Evolutionary conservation across 768 basidiomycete genomes (phyloP).

Genomic region (Russula earlei): DNA sequence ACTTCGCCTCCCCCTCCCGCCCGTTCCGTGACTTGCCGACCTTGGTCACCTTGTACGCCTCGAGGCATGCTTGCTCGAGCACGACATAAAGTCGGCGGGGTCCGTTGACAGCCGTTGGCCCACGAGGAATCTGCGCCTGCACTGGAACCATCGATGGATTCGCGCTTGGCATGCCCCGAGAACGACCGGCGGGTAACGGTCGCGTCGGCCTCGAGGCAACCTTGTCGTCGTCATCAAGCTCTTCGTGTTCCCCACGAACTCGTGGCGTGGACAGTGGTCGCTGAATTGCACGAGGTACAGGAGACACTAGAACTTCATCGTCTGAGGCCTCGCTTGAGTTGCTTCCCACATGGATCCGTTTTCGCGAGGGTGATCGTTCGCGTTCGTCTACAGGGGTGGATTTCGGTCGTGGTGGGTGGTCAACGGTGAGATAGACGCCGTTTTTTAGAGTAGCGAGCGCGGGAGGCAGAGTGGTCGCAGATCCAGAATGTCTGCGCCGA

Average conservation of each 20-base stretch:
- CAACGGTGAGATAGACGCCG: constrained; percentile 25
- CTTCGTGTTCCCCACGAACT: neutral
- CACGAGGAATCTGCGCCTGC: constrained; percentile 64
- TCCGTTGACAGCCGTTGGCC: constrained; percentile 36
- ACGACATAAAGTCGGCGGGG: constrained; percentile 80
- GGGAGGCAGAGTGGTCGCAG: constrained; percentile 30
- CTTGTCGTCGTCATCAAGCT: constrained; percentile 42
- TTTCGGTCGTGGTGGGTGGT: constrained; percentile 60
- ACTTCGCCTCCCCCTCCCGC: constrained; percentile 76
- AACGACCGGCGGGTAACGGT: constrained; percentile 31
- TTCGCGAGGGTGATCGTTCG: constrained; percentile 37
- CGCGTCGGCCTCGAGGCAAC: constrained; percentile 30
- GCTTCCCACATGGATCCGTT: constrained; percentile 23
- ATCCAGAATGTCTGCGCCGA: constrained; percentile 58
- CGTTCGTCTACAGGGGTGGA: constrained; percentile 61
- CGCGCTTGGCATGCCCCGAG: constrained; percentile 30
- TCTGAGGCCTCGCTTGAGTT: constrained; percentile 24
- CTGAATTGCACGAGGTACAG: neutral
- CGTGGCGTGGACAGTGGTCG: neutral
- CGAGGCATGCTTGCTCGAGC: constrained; percentile 89
- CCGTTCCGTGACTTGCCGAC: constrained; percentile 42
- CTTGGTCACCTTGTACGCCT: constrained; percentile 81
- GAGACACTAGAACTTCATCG: constrained; percentile 38
- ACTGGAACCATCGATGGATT: constrained; percentile 80
- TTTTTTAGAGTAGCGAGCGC: constrained; percentile 20